Evolutionary conservation across 2,329 filamentous ascomycete genomes (phyloP).

Genomic region (Colletotrichum liriopes): DNA sequence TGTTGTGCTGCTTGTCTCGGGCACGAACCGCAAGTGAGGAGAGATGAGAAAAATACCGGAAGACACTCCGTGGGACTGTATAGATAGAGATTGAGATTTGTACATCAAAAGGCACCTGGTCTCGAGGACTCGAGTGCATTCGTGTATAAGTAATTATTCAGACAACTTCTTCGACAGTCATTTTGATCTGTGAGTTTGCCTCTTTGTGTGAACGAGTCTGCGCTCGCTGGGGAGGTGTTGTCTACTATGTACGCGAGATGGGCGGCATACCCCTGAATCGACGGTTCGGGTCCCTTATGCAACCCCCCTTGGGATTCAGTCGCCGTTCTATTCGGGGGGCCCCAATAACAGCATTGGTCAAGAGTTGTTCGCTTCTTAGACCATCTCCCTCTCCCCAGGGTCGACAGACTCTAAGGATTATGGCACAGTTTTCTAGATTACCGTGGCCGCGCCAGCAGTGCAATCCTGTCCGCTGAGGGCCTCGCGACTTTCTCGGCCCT

Average conservation of each 20-base stretch:
- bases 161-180: not conserved
- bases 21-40: conserved; percentile 55
- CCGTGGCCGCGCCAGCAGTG: too few relatives aligned
- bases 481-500: too few relatives aligned
- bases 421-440: too few relatives aligned
- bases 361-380: too few relatives aligned
- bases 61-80: not conserved
- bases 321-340: too few relatives aligned
- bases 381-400: too few relatives aligned
- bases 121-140: not conserved
- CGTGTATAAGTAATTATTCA: not conserved
- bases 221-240: not conserved
- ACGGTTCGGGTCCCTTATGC: too few relatives aligned
- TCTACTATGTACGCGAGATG: not conserved
- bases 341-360: too few relatives aligned
- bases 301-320: too few relatives aligned
- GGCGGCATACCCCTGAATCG: not conserved
- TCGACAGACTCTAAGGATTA: too few relatives aligned
- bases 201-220: too few relatives aligned
- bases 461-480: too few relatives aligned
- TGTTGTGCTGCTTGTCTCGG: conserved; percentile 84
- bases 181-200: not conserved
- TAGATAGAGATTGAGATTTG: not conserved
- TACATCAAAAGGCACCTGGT: conserved; percentile 1
- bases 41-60: not conserved